Evolutionary conservation across 148 eudicot genomes (phyloP).

Genomic region (Chenopodium quinoa): DNA sequence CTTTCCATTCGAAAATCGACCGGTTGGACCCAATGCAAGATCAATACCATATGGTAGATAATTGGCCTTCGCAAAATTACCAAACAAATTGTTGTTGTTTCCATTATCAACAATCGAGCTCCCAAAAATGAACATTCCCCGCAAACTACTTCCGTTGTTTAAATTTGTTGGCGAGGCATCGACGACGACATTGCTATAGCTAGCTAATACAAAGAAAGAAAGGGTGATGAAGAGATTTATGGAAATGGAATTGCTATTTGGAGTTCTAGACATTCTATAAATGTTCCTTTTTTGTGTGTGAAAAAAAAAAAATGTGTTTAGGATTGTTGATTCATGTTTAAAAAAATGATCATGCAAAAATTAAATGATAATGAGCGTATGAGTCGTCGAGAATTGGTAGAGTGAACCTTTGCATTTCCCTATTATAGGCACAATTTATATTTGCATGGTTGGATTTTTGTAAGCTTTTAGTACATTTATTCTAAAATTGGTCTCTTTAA

Average conservation of each 20-base stretch:
- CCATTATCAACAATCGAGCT: constrained; percentile 37
- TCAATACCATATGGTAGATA: constrained; percentile 39
- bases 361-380: too few species aligned
- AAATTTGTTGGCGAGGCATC: neutral
- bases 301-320: neutral
- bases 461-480: too few species aligned
- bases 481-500: too few species aligned
- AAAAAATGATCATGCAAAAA: neutral
- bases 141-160: neutral
- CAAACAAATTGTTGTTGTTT: constrained; percentile 28
- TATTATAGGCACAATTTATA: too few species aligned
- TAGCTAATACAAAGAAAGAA: neutral
- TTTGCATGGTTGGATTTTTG: too few species aligned
- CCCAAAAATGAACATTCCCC: constrained; percentile 37
- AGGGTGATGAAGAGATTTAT: neutral
- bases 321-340: neutral
- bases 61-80: constrained; percentile 2
- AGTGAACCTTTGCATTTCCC: too few species aligned
- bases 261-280: neutral
- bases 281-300: too few species aligned
- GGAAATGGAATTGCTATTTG: neutral
- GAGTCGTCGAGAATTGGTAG: neutral
- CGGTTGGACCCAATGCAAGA: constrained; percentile 30
- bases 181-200: neutral
- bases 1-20: constrained; percentile 33